Evolutionary conservation across 441 rosid species (phyloP), one percentile per base, ranked within the genome.

Genomic region (Melastoma candidum): DNA sequence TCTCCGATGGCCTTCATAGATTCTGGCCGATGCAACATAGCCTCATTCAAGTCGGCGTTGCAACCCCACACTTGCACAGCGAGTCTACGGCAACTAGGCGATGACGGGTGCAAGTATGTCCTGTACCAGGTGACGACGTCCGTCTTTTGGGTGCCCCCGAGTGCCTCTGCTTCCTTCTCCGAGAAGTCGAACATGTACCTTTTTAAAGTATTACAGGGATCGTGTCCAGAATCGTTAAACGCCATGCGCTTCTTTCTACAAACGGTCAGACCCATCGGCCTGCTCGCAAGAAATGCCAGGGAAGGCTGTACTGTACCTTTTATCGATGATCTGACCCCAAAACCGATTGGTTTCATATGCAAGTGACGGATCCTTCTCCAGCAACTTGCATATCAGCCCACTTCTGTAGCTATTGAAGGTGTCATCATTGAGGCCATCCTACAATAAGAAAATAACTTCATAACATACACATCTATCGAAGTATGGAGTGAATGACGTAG

Each of bases 291-390:
- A 32, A 32, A 32, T 32, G 41, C 7, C 41, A 6, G 8, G 6
- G 7, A 2, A 8, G 41, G 41, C 41, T 4, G 41, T 17, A 59
- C n/a, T 43, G 58, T 79, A 93, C 96, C 97, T 93, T 74, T 78
- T 81, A 68, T 93, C 93, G 25, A 69, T 64, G 57, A 93, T 84
- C 75, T 93, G 97, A 76, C 72, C 66, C 98, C 98, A 93, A 48
- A 75, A 70, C 56, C 96, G 78, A 71, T 80, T 75, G 47, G 96
- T 80, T 70, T 93, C 95, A 39, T 84, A 78, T 51, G 71, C 58
- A 59, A 93, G 80, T 47, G 96, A 93, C 24, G 93, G 92, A 68
- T 93, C 97, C 68, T 86, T 93, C 67, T 88, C 93, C 78, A 89
- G 76, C 58, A 93, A 77, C 71, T 73, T 89, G n/a, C 87, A 84